These are phyloP conservation scores for Pythium angustatum DNA, from an alignment of 352 stramenopile genomes.

Conservation along the genomic window DNA sequence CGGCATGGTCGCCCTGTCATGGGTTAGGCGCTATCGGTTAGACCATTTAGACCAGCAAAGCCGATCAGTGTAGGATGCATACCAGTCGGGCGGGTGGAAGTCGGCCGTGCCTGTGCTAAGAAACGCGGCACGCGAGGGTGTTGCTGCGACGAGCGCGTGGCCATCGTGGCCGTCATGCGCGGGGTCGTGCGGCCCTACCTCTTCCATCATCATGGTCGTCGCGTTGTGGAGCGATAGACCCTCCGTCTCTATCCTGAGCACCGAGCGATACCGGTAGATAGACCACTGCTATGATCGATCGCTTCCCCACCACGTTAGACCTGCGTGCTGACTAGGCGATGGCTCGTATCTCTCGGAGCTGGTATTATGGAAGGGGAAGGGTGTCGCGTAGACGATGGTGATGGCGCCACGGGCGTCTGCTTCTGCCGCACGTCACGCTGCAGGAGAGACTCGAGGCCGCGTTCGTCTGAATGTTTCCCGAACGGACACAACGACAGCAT, in stretches of 20 bases:
- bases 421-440: slow-evolving; percentile 32
- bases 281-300: no score
- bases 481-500: not conserved
- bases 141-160: slow-evolving; percentile 20
- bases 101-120: slow-evolving; percentile 73
- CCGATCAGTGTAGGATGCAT: no score
- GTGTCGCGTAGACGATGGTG: not conserved
- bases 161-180: slow-evolving; percentile 10
- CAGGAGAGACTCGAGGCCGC: not conserved
- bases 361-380: not conserved
- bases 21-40: no score
- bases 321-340: no score
- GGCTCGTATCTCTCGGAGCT: no score
- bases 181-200: slow-evolving; percentile 8
- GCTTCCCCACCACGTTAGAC: no score
- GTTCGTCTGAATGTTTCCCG: slow-evolving; percentile 9
- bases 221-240: not conserved
- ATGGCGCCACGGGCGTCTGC: not conserved
- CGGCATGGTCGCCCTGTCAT: slow-evolving; percentile 73
- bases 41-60: no score
- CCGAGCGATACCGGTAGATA: no score
- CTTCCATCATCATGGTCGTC: slow-evolving; percentile 25
- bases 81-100: slow-evolving; percentile 82
- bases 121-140: slow-evolving; percentile 68
- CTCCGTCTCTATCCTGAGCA: no score